phyloP scores from a whole-genome alignment of 2,329 filamentous ascomycete species.

The Arthrobotrys entomopaga region DNA sequence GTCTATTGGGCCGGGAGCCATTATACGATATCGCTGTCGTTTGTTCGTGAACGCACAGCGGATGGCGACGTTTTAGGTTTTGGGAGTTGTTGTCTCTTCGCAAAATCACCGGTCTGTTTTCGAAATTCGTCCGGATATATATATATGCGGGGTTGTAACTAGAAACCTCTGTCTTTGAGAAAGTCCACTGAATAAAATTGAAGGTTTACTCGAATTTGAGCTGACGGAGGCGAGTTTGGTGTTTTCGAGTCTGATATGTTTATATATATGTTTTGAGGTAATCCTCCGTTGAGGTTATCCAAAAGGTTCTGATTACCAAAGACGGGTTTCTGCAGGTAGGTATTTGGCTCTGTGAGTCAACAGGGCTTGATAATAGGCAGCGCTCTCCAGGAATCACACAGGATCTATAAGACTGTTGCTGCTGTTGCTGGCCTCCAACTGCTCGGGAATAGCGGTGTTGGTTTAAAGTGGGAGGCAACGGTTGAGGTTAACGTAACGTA shows the following conservation, averaged over 20 bases:
- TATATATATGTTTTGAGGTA: slow-evolving; percentile 6
- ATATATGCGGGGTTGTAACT: slow-evolving; percentile 6
- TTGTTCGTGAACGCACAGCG: slow-evolving; percentile 46
- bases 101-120: slow-evolving; percentile 8
- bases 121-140: slow-evolving; percentile 11
- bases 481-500: slow-evolving; percentile 48
- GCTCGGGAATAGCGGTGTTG: slow-evolving; percentile 53
- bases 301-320: slow-evolving; percentile 42
- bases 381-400: slow-evolving; percentile 37
- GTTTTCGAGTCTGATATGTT: slow-evolving; percentile 26
- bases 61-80: slow-evolving; percentile 23
- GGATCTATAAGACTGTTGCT: slow-evolving; percentile 45
- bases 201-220: slow-evolving; percentile 3
- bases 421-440: slow-evolving; percentile 17
- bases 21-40: slow-evolving; percentile 48
- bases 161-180: background rate
- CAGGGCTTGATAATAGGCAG: slow-evolving; percentile 38
- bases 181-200: slow-evolving; percentile 6
- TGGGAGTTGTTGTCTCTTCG: slow-evolving; percentile 7
- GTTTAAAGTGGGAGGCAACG: slow-evolving; percentile 52
- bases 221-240: slow-evolving; percentile 15
- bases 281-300: slow-evolving; percentile 31
- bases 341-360: slow-evolving; percentile 38
- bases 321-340: slow-evolving; percentile 28
- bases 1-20: slow-evolving; percentile 55